Evolutionary conservation across 1,284 basidiomycete genomes (phyloP).

Genomic region (Melampsora larici-populina): DNA sequence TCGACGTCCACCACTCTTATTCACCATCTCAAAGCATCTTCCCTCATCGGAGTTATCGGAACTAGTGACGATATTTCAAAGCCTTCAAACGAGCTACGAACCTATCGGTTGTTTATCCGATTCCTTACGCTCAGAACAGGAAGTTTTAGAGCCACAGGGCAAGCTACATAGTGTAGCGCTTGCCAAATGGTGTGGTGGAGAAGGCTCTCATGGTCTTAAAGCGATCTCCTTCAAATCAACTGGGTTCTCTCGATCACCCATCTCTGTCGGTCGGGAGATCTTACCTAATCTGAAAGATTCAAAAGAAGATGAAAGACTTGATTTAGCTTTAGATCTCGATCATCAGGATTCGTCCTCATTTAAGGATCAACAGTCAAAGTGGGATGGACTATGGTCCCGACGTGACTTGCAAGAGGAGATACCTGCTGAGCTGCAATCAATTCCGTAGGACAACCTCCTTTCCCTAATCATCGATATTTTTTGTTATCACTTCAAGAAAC

Average conservation of each 20-base stretch:
- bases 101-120: slow-evolving; percentile 38
- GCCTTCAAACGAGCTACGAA: not conserved
- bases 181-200: slow-evolving; percentile 15
- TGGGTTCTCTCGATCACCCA: slow-evolving; percentile 10
- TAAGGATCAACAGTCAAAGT: not conserved
- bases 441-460: slow-evolving; percentile 21
- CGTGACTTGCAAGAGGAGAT: not conserved
- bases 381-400: not conserved
- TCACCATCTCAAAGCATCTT: slow-evolving; percentile 32
- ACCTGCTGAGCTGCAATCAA: slow-evolving; percentile 26
- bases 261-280: slow-evolving; percentile 38
- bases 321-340: not conserved
- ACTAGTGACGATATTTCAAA: slow-evolving; percentile 19
- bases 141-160: not conserved
- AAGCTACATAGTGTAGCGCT: slow-evolving; percentile 23
- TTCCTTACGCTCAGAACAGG: not conserved
- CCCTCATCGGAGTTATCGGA: slow-evolving; percentile 6
- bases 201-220: not conserved
- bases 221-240: not conserved
- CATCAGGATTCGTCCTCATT: not conserved
- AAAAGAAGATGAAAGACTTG: slow-evolving; percentile 12
- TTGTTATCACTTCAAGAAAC: too few relatives aligned
- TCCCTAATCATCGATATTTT: not conserved
- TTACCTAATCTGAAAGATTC: not conserved
- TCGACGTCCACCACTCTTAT: not conserved